Evolutionary conservation across 2,329 filamentous ascomycete genomes (phyloP).

Genomic region (Verticillium klebahnii): DNA sequence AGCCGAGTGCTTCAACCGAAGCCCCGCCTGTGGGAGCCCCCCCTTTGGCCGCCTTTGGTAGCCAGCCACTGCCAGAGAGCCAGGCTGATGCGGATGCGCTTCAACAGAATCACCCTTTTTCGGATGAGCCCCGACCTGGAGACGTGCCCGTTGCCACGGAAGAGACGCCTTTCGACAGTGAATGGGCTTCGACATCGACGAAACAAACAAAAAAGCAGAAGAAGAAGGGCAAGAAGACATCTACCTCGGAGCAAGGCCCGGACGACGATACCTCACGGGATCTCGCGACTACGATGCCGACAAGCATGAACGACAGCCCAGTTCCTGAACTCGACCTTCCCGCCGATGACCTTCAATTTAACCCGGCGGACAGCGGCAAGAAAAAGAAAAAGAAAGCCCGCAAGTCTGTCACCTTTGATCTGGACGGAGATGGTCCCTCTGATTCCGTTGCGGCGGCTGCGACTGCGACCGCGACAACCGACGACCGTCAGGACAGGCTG

Average conservation of each 20-base stretch:
- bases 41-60: neutral
- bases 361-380: constrained; percentile 26
- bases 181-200: neutral
- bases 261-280: neutral
- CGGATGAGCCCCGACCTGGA: neutral
- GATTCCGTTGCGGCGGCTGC: neutral
- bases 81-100: neutral
- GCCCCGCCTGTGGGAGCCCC: neutral
- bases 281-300: neutral
- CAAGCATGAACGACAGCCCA: neutral
- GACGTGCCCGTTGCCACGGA: neutral
- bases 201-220: constrained; percentile 7
- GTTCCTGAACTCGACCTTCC: constrained; percentile 6
- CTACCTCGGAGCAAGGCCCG: constrained; percentile 3
- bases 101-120: neutral
- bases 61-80: neutral
- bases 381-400: constrained; percentile 38
- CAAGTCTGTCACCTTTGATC: neutral
- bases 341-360: constrained; percentile 14
- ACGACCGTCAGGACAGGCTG: neutral
- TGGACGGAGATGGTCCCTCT: neutral
- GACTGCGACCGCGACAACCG: neutral
- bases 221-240: constrained; percentile 11
- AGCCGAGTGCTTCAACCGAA: neutral
- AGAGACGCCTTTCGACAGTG: neutral